These are phyloP conservation scores for Penicillium sp. DNA, from an alignment of 2,329 filamentous ascomycete species.

Conservation along the genomic window DNA sequence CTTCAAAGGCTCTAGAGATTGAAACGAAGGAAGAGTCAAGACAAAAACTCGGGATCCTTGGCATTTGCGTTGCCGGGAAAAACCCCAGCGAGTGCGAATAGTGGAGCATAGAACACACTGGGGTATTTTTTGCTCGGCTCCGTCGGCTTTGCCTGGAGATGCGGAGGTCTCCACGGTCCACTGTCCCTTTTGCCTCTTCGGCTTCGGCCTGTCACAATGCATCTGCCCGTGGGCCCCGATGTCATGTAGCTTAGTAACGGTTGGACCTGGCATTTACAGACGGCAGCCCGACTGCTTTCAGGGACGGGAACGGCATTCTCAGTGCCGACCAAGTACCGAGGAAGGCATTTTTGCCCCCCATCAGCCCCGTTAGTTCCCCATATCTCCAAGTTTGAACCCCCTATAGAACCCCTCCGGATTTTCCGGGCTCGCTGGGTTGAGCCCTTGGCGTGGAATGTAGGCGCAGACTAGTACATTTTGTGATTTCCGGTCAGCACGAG, in stretches of 20 bases:
- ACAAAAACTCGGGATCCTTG: constrained; percentile 5
- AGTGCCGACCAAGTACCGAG: constrained; percentile 17
- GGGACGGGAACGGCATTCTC: constrained; percentile 1
- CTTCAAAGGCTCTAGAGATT: no score
- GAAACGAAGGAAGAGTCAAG: neutral
- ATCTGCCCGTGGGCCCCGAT: neutral
- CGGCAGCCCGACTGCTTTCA: constrained; percentile 17
- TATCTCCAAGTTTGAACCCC: neutral
- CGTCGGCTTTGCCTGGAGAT: constrained; percentile 22
- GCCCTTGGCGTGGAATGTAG: neutral
- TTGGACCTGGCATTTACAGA: constrained; percentile 18
- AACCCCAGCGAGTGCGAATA: constrained; percentile 13
- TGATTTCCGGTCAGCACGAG: neutral
- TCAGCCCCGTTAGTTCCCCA: neutral
- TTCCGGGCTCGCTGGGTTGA: neutral
- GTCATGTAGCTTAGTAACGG: constrained; percentile 7
- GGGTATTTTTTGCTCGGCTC: constrained; percentile 9
- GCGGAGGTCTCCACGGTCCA: constrained; percentile 23
- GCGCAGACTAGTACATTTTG: neutral
- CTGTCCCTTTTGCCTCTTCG: constrained; percentile 1
- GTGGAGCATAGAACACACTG: constrained; percentile 1
- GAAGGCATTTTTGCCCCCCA: neutral
- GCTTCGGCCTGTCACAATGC: constrained; percentile 15
- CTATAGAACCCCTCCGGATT: neutral
- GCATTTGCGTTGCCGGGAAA: neutral